Evolutionary conservation across 306 rosid genomes (phyloP).

Genomic region (Sophora flavescens): DNA sequence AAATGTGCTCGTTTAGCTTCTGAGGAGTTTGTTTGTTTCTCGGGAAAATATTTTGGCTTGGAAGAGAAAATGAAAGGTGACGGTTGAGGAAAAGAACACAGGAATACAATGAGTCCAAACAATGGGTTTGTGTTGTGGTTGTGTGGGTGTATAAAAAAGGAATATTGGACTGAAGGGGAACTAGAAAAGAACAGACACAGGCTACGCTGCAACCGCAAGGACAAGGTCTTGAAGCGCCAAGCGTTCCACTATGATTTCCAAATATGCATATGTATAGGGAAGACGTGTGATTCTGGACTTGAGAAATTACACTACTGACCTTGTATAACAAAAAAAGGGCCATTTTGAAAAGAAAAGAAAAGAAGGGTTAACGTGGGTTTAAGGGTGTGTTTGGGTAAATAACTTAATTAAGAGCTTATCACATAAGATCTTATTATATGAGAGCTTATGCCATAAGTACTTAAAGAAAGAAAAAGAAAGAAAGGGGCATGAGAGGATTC

Average conservation of each 20-base stretch:
- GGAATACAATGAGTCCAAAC: background rate
- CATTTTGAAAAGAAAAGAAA: too few relatives aligned
- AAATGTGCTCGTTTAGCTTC: too few relatives aligned
- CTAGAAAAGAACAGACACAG: background rate
- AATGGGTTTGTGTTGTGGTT: background rate
- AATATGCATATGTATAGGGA: background rate
- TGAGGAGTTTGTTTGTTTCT: background rate
- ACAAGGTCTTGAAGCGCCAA: constrained; percentile 8
- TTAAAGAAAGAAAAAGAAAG: too few relatives aligned
- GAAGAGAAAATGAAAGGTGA: background rate
- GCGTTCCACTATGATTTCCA: background rate
- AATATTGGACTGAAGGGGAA: background rate
- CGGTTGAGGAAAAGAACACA: background rate
- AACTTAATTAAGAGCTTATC: too few relatives aligned
- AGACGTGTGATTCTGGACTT: background rate
- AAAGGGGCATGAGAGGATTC: too few relatives aligned
- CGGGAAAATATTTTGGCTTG: background rate
- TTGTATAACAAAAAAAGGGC: too few relatives aligned
- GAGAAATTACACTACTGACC: background rate
- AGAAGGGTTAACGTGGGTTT: too few relatives aligned
- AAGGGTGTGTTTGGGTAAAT: too few relatives aligned
- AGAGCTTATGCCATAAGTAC: too few relatives aligned
- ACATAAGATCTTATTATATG: too few relatives aligned
- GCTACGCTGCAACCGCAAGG: background rate
- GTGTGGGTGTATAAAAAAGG: background rate